These are phyloP conservation scores for Phalaenopsis hybrid DNA, from an alignment of 116 monocot species.

Conservation along the genomic window DNA sequence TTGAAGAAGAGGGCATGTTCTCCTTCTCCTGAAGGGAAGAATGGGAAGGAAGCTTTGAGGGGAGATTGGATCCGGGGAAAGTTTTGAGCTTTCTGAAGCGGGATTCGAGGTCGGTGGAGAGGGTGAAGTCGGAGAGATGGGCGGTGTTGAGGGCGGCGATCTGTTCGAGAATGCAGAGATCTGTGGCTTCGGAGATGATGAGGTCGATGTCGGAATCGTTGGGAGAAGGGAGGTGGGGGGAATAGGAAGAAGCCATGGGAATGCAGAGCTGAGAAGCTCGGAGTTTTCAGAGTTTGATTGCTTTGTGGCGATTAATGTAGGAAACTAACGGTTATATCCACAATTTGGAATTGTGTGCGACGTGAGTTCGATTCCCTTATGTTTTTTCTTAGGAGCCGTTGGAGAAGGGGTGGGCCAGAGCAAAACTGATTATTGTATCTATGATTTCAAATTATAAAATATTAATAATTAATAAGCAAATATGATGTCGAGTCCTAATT, in stretches of 20 bases:
- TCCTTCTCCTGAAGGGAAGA: conserved; percentile 1
- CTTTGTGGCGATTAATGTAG: not conserved
- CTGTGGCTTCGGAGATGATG: conserved; percentile 68
- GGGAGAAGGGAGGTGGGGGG: conserved; percentile 10
- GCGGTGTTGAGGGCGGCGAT: conserved; percentile 73
- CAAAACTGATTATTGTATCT: not conserved
- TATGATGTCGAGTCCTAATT: too few species aligned
- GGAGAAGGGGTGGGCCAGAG: not conserved
- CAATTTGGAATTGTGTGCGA: not conserved
- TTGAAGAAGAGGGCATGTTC: not conserved
- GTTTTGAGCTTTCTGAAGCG: conserved; percentile 74
- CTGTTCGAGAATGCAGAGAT: conserved; percentile 65
- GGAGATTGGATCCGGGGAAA: conserved; percentile 22
- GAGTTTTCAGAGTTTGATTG: not conserved
- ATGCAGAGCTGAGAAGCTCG: not conserved
- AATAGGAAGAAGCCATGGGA: conserved; percentile 8
- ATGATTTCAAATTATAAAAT: too few species aligned
- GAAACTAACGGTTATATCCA: not conserved
- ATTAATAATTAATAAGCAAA: too few species aligned
- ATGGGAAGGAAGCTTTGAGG: not conserved
- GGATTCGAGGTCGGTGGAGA: conserved; percentile 55
- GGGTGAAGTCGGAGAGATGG: conserved; percentile 43
- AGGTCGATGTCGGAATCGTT: conserved; percentile 41
- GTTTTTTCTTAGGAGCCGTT: not conserved
- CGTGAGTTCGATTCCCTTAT: not conserved